A percentile compares a stretch with the other conserved stretches of the same genome.
These are phyloP conservation scores for Rhizopogon sp. DNA, from an alignment of 768 basidiomycete genomes.

Conservation along the genomic window DNA sequence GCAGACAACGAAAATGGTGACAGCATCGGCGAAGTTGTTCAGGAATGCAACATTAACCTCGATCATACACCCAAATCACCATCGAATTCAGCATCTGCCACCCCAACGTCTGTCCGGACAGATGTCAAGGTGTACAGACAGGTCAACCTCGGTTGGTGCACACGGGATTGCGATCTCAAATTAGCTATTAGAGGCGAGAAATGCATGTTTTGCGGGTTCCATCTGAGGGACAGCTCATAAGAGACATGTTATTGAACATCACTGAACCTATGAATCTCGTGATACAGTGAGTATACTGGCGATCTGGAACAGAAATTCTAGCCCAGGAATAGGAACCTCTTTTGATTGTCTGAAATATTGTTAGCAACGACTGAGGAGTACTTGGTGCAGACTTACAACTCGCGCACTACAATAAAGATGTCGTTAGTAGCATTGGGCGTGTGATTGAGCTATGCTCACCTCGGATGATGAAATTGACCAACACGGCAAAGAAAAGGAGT, in stretches of 20 bases:
- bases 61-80: no score
- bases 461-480: conserved; percentile 85
- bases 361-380: not conserved
- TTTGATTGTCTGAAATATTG: conserved; percentile 18
- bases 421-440: conserved; percentile 4
- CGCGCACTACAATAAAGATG: conserved; percentile 39
- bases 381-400: conserved; percentile 41
- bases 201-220: not conserved
- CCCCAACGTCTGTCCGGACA: no score
- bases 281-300: not conserved
- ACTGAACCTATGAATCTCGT: not conserved
- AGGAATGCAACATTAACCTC: no score
- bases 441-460: conserved; percentile 41
- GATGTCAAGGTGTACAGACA: no score
- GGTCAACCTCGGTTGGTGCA: no score
- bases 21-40: no score
- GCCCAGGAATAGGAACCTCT: conserved; percentile 24
- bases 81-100: no score
- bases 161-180: no score
- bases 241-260: not conserved
- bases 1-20: no score
- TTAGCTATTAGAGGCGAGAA: no score
- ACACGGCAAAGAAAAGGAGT: conserved; percentile 80
- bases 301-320: conserved; percentile 16
- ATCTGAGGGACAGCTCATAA: not conserved